phyloP scores from a whole-genome alignment of 257 asterid genomes.

The Coffea canephora region DNA sequence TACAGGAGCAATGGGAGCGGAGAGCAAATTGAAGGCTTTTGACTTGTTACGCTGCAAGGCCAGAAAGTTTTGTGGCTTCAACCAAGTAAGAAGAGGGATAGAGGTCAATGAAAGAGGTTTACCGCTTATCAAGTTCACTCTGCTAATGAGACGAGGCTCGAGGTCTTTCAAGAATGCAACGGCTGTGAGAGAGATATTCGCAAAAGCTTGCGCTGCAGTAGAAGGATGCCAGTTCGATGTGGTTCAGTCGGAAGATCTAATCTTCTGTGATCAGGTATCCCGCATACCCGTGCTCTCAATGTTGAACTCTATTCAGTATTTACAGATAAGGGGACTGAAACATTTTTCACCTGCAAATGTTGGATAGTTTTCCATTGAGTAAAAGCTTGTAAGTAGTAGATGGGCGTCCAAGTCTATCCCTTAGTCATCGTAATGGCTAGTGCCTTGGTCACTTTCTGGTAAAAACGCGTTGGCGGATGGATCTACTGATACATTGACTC shows the following conservation, averaged over 20 bases:
- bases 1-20: conserved; percentile 25
- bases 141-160: conserved; percentile 34
- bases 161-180: conserved; percentile 39
- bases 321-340: too few relatives aligned
- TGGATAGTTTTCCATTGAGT: not conserved
- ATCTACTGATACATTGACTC: not conserved
- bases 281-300: not conserved
- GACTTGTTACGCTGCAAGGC: conserved; percentile 35
- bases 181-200: conserved; percentile 28
- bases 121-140: conserved; percentile 30
- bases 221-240: conserved; percentile 34
- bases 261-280: conserved; percentile 42
- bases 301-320: not conserved
- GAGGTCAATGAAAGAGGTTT: conserved; percentile 21
- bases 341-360: not conserved
- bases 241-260: conserved; percentile 35
- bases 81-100: conserved; percentile 16
- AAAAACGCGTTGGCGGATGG: too few relatives aligned
- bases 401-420: not conserved
- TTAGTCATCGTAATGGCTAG: too few relatives aligned
- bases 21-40: conserved; percentile 26
- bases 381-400: not conserved
- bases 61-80: conserved; percentile 29
- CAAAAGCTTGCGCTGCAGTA: conserved; percentile 21
- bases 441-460: too few relatives aligned